Percentiles rank a stretch among this genome's conserved stretches.
These are phyloP conservation scores for Sarocladium kiliense DNA, from an alignment of 2,329 filamentous ascomycete genomes.

Conservation along the genomic window DNA sequence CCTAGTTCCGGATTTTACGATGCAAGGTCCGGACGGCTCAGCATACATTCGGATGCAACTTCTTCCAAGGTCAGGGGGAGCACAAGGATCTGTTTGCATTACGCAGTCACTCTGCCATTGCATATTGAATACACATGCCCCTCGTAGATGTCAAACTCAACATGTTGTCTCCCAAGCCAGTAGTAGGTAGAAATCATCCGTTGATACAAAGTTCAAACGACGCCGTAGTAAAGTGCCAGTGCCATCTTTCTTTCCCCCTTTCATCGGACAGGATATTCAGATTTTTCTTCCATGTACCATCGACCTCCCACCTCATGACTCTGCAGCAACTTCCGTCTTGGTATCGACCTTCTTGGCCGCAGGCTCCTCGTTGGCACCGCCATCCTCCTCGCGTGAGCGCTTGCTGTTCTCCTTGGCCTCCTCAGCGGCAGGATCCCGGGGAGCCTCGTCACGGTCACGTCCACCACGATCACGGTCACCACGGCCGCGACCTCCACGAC, in stretches of 20 bases:
- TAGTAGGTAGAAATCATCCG: not conserved
- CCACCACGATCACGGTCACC: conserved; percentile 30
- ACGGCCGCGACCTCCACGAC: conserved; percentile 37
- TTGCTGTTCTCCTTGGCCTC: conserved; percentile 37
- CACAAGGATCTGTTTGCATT: too few relatives aligned
- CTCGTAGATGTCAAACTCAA: not conserved
- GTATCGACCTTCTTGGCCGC: conserved; percentile 59
- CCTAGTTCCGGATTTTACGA: too few relatives aligned
- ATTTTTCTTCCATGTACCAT: not conserved
- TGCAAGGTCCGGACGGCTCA: too few relatives aligned
- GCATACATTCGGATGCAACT: too few relatives aligned
- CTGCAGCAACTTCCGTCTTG: conserved; percentile 29
- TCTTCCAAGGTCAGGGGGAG: too few relatives aligned
- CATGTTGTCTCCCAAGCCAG: not conserved
- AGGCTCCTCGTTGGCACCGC: conserved; percentile 33
- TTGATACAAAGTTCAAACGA: not conserved
- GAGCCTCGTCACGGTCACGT: conserved; percentile 19
- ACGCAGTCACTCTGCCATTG: too few relatives aligned
- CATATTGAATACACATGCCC: too few relatives aligned
- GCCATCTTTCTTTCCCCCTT: not conserved
- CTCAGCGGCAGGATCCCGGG: conserved; percentile 10
- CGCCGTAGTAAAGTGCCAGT: not conserved
- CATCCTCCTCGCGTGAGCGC: conserved; percentile 50
- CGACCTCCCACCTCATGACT: not conserved
- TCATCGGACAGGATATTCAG: not conserved